Conservation (phyloP, 176 grass and related monocot species). For the Panicum miliaceum region DNA sequence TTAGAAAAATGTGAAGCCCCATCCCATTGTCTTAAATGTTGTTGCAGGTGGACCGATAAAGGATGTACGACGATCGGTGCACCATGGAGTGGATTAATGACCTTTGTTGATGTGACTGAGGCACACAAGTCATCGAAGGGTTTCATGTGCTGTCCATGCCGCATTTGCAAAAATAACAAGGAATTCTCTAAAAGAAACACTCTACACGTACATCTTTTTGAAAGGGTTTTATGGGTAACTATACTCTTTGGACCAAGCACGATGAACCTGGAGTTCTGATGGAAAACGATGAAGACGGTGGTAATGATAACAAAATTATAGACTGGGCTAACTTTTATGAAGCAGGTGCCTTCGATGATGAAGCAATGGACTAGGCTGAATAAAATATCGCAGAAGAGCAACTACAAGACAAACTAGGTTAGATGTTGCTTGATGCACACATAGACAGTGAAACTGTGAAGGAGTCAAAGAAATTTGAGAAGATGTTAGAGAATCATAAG, state of each 20-base stretch:
- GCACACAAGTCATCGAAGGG: not conserved
- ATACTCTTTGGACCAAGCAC: not conserved
- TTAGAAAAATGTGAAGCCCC: no score
- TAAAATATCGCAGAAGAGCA: not conserved
- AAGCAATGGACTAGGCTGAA: not conserved
- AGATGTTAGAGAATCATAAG: not conserved
- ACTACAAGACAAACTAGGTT: not conserved
- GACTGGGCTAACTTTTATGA: not conserved
- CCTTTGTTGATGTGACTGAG: not conserved
- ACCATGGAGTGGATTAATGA: not conserved
- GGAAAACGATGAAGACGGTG: not conserved
- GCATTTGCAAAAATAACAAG: not conserved
- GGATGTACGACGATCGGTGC: not conserved
- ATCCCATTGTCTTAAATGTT: no score
- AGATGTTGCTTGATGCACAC: not conserved
- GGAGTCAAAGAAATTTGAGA: not conserved
- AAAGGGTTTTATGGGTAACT: not conserved
- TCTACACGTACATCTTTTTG: not conserved
- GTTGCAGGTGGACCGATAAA: not conserved
- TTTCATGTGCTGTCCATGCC: not conserved
- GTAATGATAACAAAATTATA: not conserved
- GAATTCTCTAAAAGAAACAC: no score
- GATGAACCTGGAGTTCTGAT: not conserved
- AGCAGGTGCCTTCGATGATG: not conserved
- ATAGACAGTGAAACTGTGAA: not conserved